Conservation (phyloP, 2,329 filamentous ascomycete species). For the Coniochaeta pulveracea region DNA sequence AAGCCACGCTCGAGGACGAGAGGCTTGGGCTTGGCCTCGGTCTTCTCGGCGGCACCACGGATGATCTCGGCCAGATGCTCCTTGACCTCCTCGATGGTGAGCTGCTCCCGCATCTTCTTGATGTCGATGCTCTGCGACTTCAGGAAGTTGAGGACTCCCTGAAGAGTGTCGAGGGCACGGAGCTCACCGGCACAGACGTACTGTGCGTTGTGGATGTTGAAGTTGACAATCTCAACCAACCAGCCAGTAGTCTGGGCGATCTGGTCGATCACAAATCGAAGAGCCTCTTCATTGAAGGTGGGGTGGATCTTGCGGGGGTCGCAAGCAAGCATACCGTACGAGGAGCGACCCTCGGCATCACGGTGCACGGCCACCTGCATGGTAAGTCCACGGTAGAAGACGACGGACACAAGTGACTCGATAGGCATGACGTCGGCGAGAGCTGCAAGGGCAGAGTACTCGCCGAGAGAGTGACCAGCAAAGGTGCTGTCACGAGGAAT, state of each 20-base stretch:
- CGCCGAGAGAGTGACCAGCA: constrained; percentile 92
- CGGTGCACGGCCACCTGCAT: constrained; percentile 99
- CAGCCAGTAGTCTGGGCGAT: constrained; percentile 89
- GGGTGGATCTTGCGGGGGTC: constrained; percentile 97
- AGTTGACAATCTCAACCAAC: constrained; percentile 98
- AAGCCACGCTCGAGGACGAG: constrained; percentile 89
- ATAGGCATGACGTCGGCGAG: constrained; percentile 99
- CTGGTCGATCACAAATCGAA: constrained; percentile 94
- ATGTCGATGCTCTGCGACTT: constrained; percentile 98
- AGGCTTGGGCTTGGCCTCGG: constrained; percentile 77
- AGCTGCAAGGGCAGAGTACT: constrained; percentile 94
- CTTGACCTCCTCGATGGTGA: constrained; percentile 85
- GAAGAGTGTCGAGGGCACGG: constrained; percentile 58
- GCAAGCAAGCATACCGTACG: constrained; percentile 99
- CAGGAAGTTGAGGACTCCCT: constrained; percentile 84
- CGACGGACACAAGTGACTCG: constrained; percentile 92
- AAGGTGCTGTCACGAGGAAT: constrained; percentile 96
- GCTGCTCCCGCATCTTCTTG: constrained; percentile 75
- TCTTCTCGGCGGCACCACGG: constrained; percentile 74
- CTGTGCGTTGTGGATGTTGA: constrained; percentile 69
- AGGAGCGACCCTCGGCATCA: constrained; percentile 82
- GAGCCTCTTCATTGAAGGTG: constrained; percentile 95
- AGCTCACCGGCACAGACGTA: constrained; percentile 64
- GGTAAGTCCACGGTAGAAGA: constrained; percentile 96
- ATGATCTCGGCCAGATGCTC: constrained; percentile 85